Percentiles rank a stretch among this genome's conserved stretches.
phyloP scores from a whole-genome alignment of 2,329 filamentous ascomycete genomes.

The Knoxdaviesia proteae region DNA sequence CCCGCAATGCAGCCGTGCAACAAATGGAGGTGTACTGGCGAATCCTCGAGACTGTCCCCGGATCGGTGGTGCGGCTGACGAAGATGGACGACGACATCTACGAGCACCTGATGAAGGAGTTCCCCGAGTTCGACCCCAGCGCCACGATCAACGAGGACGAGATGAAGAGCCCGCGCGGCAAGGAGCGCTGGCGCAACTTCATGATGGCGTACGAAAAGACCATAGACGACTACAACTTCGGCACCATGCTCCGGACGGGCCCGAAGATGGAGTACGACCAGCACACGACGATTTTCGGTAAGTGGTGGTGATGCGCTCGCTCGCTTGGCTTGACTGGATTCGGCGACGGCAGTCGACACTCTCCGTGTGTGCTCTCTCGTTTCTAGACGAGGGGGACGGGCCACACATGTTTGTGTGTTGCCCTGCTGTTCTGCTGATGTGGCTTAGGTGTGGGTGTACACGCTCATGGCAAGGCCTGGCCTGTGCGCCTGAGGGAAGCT shows the following conservation, averaged over 20 bases:
- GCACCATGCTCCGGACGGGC: constrained; percentile 69
- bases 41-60: constrained; percentile 76
- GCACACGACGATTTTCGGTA: constrained; percentile 81
- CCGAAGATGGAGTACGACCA: constrained; percentile 70
- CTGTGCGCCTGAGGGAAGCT: too few relatives aligned
- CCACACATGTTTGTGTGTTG: too few relatives aligned
- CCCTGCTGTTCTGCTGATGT: too few relatives aligned
- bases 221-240: constrained; percentile 96
- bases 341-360: background rate
- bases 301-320: constrained; percentile 8
- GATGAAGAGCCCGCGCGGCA: constrained; percentile 95
- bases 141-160: constrained; percentile 69
- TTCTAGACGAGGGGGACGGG: background rate
- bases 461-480: too few relatives aligned
- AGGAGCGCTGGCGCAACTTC: constrained; percentile 88
- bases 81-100: constrained; percentile 91
- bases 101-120: constrained; percentile 67
- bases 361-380: background rate
- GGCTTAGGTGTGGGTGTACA: too few relatives aligned
- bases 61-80: constrained; percentile 75
- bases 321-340: background rate
- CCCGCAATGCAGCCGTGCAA: constrained; percentile 43
- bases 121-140: constrained; percentile 79
- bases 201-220: constrained; percentile 86
- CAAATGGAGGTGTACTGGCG: constrained; percentile 96